Base-by-base conservation (phyloP, 768 basidiomycete species). In the Cyathus striatus region DNA sequence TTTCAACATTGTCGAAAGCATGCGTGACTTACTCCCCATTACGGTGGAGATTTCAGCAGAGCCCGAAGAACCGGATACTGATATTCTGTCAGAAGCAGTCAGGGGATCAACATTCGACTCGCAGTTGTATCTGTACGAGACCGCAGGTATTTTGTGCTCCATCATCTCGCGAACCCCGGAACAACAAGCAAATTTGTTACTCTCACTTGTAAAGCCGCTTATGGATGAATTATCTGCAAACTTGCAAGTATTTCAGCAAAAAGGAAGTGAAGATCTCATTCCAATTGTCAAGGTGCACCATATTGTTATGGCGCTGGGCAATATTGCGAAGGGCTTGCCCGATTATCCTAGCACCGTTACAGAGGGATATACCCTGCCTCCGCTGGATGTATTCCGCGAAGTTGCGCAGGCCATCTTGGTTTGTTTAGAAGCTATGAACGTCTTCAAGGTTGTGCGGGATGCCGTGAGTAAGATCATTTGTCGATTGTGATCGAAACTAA, bases 291-390 rank as follows among this genome's bases (percentile, higher is more conserved):
- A 81, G 56, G 79, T 92, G 6, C 96, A 98, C 53, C 94, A 98
- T 65, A 75, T 84, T 51, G 86, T 97, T 59, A 87, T 95, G 83
- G 93, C 95, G 2, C 71, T 97, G 17, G 95, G 95, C 10, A 91
- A 89, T 53, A 79, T 97, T 43, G 88, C 93, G 25, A 96, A 96
- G 65, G 96, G 96, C 10, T 98, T 97, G 65, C 96, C 96, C 0
- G 91, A 92, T 57, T 86, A 86, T 55, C 87, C 90, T 33, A 79
- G 76, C 13, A 75, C 80, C 1, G 65, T 83, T 1, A 79, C 81
- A 0, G 73, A 77, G 51, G 80, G 78, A 23, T 85, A 83, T 52
- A 72, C 80, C 6, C 66, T 81, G 16, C 87, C 91, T 0, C 80
- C 82, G 1, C 61, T 90, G 42, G 79, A 83, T 40, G 79, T 90